phyloP scores from a whole-genome alignment of 441 rosid species.

The Pelargonium australe region DNA sequence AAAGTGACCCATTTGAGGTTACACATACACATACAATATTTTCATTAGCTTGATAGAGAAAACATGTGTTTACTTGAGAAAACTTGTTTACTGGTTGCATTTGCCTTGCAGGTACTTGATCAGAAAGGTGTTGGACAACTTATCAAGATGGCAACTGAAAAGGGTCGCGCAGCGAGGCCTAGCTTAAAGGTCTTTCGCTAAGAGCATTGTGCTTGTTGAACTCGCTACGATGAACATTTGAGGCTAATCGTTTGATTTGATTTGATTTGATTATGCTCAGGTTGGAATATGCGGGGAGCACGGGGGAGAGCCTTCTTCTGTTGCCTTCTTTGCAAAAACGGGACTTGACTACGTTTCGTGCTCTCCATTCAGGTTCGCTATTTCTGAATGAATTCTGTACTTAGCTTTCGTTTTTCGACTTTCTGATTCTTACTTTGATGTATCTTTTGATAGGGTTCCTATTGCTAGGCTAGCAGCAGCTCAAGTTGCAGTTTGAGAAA shows the following conservation, averaged over 20 bases:
- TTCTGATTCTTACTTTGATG: neutral
- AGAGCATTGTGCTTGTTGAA: no score
- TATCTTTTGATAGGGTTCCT: conserved; percentile 58
- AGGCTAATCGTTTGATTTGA: neutral
- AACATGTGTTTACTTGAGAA: no score
- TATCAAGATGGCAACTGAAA: conserved; percentile 76
- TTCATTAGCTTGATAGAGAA: no score
- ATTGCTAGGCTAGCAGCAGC: conserved; percentile 99
- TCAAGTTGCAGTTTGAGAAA: conserved; percentile 54
- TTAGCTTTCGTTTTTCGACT: neutral
- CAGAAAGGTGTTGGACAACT: conserved; percentile 88
- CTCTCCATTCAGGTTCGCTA: conserved; percentile 75
- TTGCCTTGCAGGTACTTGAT: conserved; percentile 64
- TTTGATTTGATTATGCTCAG: conserved; percentile 26
- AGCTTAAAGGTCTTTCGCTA: conserved; percentile 53
- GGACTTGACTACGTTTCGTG: conserved; percentile 95
- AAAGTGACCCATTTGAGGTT: conserved; percentile 90
- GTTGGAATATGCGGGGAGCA: conserved; percentile 97
- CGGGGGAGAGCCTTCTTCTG: conserved; percentile 93
- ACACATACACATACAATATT: neutral
- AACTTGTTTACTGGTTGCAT: conserved; percentile 1
- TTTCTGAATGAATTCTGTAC: neutral
- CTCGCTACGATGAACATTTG: no score
- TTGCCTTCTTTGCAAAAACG: conserved; percentile 75
- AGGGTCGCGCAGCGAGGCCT: conserved; percentile 80